Evolutionary conservation across 805 yeast species (phyloP).

Genomic region (Novakomyces olei): DNA sequence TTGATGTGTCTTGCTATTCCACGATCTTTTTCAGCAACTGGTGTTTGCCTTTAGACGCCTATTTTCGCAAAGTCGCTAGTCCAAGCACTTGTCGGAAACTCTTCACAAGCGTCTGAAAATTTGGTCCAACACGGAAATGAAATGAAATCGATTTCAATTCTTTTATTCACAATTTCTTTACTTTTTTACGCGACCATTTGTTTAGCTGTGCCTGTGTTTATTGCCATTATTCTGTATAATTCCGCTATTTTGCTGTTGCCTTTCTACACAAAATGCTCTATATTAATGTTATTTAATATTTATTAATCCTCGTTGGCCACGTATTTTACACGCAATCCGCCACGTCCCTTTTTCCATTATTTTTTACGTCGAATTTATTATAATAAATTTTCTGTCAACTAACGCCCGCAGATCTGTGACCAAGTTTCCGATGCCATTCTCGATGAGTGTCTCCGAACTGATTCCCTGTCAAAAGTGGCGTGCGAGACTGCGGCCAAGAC

Average conservation of each 20-base stretch:
- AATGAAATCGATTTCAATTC: too few relatives aligned
- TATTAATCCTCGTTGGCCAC: too few relatives aligned
- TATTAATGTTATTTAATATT: too few relatives aligned
- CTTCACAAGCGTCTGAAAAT: too few relatives aligned
- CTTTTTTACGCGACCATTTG: too few relatives aligned
- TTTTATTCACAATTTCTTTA: too few relatives aligned
- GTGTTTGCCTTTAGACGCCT: not conserved
- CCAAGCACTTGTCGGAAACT: not conserved
- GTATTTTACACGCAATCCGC: not conserved
- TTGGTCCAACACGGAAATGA: too few relatives aligned
- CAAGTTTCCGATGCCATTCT: constrained; percentile 96
- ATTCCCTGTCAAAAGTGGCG: constrained; percentile 95
- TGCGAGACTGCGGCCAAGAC: constrained; percentile 99
- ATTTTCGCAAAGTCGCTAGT: not conserved
- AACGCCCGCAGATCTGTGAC: constrained; percentile 67
- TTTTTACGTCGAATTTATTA: not conserved
- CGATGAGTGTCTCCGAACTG: constrained; percentile 88
- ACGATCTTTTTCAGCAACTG: not conserved
- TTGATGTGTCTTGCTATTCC: too few relatives aligned
- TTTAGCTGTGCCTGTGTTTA: too few relatives aligned
- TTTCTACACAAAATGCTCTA: too few relatives aligned
- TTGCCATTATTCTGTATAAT: too few relatives aligned
- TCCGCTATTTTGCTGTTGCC: too few relatives aligned
- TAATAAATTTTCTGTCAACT: constrained; percentile 5
- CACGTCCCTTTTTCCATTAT: not conserved